These are phyloP conservation scores for Skeletonema potamos DNA, from an alignment of 108 stramenopile species.

Conservation along the genomic window DNA sequence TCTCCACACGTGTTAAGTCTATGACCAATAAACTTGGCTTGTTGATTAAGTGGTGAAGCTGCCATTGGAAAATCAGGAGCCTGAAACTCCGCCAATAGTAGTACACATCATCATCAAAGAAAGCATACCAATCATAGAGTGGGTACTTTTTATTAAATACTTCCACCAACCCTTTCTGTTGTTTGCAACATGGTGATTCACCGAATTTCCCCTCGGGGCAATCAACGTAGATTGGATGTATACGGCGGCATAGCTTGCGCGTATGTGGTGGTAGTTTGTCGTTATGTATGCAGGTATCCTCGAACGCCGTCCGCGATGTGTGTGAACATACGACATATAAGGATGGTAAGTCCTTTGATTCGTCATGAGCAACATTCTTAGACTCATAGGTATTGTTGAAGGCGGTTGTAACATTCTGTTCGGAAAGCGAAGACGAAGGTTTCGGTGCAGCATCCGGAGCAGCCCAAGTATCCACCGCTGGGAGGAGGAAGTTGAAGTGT, in stretches of 20 bases:
- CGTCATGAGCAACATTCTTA: no score
- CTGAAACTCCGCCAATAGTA: background rate
- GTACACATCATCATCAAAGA: conserved; percentile 40
- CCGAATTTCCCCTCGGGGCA: conserved; percentile 38
- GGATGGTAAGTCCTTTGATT: background rate
- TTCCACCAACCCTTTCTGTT: conserved; percentile 28
- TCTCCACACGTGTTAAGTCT: background rate
- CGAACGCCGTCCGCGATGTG: conserved; percentile 2
- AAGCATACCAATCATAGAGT: conserved; percentile 28
- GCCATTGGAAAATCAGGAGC: conserved; percentile 9
- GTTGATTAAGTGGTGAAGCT: conserved; percentile 5
- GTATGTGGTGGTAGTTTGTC: background rate
- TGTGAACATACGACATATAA: conserved; percentile 14
- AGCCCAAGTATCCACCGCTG: conserved; percentile 21
- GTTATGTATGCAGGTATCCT: background rate
- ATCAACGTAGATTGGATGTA: conserved; percentile 35
- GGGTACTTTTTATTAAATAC: conserved; percentile 1
- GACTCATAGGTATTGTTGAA: background rate
- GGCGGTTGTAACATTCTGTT: no score
- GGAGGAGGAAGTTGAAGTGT: background rate
- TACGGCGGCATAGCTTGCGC: conserved; percentile 2
- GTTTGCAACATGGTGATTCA: conserved; percentile 45
- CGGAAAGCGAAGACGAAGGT: no score
- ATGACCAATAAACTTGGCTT: background rate
- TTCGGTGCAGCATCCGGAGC: no score